A percentile compares a stretch with the other conserved stretches of the same genome.
Conservation (phyloP, 441 rosid species). For the Sinapis alba region DNA sequence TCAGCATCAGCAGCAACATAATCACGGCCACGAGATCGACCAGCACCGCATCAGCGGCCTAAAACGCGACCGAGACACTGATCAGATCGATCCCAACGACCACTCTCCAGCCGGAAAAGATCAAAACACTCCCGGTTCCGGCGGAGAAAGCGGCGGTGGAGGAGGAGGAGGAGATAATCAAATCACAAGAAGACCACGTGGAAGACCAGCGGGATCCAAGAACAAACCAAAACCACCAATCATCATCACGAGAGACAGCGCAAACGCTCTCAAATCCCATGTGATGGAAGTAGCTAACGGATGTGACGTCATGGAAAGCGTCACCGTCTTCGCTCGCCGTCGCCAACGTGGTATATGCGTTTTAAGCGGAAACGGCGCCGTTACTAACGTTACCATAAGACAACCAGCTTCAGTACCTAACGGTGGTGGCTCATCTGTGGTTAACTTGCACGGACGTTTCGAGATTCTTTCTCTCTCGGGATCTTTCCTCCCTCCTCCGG, state of each 20-base stretch:
- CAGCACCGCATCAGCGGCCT: conserved; percentile 48
- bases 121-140: conserved; percentile 34
- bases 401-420: conserved; percentile 75
- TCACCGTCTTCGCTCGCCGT: conserved; percentile 67
- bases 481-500: conserved; percentile 87
- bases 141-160: conserved; percentile 43
- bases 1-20: conserved; percentile 53
- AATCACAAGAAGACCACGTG: conserved; percentile 68
- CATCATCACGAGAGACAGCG: conserved; percentile 81
- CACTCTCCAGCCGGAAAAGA: conserved; percentile 34
- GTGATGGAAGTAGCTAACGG: conserved; percentile 81
- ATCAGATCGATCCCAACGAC: conserved; percentile 37
- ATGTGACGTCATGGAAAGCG: conserved; percentile 73
- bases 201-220: conserved; percentile 84
- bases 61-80: conserved; percentile 63
- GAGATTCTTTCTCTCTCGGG: conserved; percentile 87
- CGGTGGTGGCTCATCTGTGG: conserved; percentile 46
- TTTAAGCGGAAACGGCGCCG: conserved; percentile 82
- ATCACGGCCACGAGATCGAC: conserved; percentile 53
- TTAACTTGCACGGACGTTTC: conserved; percentile 81
- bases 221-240: conserved; percentile 86
- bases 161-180: conserved; percentile 50
- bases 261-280: conserved; percentile 86
- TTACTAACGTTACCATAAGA: conserved; percentile 66
- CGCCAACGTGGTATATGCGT: conserved; percentile 84